phyloP scores from a whole-genome alignment of 371 early-diverging fungal species.

The Mucor indicus region DNA sequence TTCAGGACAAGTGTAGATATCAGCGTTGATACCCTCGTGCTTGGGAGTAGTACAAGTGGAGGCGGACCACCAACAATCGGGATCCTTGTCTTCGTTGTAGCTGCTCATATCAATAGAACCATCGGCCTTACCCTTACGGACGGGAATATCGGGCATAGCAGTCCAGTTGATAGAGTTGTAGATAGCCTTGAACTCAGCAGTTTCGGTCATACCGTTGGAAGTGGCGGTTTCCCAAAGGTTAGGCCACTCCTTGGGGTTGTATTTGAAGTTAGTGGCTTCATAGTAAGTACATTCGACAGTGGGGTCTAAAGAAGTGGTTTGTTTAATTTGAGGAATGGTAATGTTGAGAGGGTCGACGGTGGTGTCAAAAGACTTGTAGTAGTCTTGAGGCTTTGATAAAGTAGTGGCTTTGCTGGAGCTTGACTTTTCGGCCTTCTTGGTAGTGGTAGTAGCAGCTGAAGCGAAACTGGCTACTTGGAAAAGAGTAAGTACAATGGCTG shows the following conservation, averaged over 20 bases:
- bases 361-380: constrained; percentile 20
- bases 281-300: constrained; percentile 16
- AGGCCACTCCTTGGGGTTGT: constrained; percentile 43
- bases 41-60: constrained; percentile 45
- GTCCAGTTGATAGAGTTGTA: constrained; percentile 50
- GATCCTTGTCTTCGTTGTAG: constrained; percentile 30
- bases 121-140: constrained; percentile 22
- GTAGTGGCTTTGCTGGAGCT: constrained; percentile 5
- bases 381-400: constrained; percentile 17
- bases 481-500: constrained; percentile 14
- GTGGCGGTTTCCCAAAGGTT: constrained; percentile 45
- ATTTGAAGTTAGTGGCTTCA: constrained; percentile 21
- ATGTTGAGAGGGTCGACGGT: constrained; percentile 19
- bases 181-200: constrained; percentile 36
- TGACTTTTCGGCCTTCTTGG: not conserved
- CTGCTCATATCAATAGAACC: constrained; percentile 32
- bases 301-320: constrained; percentile 19
- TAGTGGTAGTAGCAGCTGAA: constrained; percentile 12
- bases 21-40: constrained; percentile 29
- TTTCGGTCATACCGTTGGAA: constrained; percentile 43
- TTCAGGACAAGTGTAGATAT: constrained; percentile 48
- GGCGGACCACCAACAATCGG: constrained; percentile 55
- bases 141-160: constrained; percentile 36
- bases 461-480: constrained; percentile 19
- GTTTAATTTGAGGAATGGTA: constrained; percentile 13